Percentiles rank a stretch among this genome's conserved stretches.
Conservation (phyloP, 805 yeast genomes). For the Yamadazyma nakazawae region DNA sequence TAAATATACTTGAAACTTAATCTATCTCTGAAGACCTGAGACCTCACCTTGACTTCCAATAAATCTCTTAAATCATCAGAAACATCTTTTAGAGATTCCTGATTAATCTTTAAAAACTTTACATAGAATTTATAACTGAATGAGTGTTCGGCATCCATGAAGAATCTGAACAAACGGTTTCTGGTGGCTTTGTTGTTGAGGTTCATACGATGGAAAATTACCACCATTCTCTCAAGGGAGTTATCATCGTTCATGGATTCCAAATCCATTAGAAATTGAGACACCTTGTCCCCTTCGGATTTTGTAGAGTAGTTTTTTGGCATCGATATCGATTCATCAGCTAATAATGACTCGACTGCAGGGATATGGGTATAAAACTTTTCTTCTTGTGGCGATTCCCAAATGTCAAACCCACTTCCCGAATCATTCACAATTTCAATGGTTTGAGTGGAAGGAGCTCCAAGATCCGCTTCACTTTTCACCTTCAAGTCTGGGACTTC, state of each 20-base stretch:
- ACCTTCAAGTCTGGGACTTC: constrained; percentile 14
- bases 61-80: constrained; percentile 50
- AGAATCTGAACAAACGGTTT: constrained; percentile 54
- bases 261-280: constrained; percentile 40
- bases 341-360: constrained; percentile 24
- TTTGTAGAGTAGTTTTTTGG: constrained; percentile 26
- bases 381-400: constrained; percentile 68
- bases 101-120: constrained; percentile 65
- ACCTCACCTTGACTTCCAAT: constrained; percentile 58
- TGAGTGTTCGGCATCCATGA: constrained; percentile 47
- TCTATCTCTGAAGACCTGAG: constrained; percentile 48
- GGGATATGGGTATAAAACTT: constrained; percentile 62
- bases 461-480: constrained; percentile 11
- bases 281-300: constrained; percentile 39
- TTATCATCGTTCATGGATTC: constrained; percentile 43
- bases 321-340: constrained; percentile 8
- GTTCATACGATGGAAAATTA: constrained; percentile 46
- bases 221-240: constrained; percentile 48
- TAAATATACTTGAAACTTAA: constrained; percentile 55
- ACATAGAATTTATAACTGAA: constrained; percentile 51
- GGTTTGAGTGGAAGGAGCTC: constrained; percentile 1
- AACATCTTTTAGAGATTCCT: constrained; percentile 46
- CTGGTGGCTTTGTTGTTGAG: constrained; percentile 73
- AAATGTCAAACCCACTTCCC: constrained; percentile 26
- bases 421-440: constrained; percentile 25